phyloP scores from a whole-genome alignment of 257 asterid genomes.

The Sherardia arvensis region DNA sequence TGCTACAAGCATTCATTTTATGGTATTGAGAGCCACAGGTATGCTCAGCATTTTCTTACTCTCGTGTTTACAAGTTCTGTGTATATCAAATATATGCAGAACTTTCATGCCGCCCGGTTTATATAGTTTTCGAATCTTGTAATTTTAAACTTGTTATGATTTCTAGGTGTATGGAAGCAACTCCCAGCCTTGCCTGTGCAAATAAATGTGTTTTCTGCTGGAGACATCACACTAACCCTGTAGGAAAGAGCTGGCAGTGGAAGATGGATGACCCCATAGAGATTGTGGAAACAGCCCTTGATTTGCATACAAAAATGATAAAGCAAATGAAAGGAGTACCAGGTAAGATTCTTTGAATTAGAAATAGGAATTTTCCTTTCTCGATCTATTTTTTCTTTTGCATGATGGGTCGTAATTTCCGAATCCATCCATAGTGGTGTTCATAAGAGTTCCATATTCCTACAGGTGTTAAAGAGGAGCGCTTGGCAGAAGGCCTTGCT shows the following conservation, averaged over 20 bases:
- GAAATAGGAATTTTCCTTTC: neutral
- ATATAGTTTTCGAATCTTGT: neutral
- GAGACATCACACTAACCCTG: constrained; percentile 99
- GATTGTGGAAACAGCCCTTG: constrained; percentile 79
- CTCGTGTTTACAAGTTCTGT: neutral
- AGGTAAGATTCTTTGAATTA: constrained; percentile 29
- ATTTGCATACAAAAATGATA: constrained; percentile 87
- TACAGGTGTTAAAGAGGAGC: constrained; percentile 84
- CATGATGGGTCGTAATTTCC: neutral
- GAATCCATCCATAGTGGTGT: neutral
- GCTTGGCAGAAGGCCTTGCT: constrained; percentile 81
- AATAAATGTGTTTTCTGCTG: constrained; percentile 97
- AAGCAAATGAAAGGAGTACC: constrained; percentile 99
- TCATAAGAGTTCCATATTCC: constrained; percentile 14
- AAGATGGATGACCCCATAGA: constrained; percentile 95
- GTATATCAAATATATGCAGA: neutral
- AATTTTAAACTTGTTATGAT: neutral
- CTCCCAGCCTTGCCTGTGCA: constrained; percentile 99
- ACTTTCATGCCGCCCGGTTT: neutral
- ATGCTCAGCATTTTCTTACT: constrained; percentile 14
- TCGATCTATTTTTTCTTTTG: neutral
- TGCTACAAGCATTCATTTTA: constrained; percentile 96
- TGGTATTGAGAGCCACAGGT: constrained; percentile 98
- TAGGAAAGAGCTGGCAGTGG: constrained; percentile 95
- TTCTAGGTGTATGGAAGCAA: constrained; percentile 97